Conservation (phyloP, 129 eudicot genomes). For the Pseudognaphalium luteoalbum region DNA sequence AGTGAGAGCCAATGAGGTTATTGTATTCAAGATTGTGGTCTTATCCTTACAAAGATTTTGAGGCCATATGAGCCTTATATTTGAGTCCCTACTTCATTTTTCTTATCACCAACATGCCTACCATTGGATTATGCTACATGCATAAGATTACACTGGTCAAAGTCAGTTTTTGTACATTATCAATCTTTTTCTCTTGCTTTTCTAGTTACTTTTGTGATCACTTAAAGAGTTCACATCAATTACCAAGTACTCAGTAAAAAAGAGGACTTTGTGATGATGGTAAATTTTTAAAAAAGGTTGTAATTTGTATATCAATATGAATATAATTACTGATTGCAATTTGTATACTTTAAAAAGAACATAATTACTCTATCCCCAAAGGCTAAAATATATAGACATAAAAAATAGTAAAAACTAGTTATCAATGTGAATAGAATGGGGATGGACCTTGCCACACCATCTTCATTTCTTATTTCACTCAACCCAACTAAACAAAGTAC, state of each 20-base stretch:
- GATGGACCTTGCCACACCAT: neutral
- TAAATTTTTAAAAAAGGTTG: neutral
- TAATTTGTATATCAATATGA: neutral
- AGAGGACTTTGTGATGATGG: neutral
- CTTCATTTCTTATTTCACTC: neutral
- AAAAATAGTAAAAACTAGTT: no score
- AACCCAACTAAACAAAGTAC: neutral
- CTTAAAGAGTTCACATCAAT: neutral
- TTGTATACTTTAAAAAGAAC: no score
- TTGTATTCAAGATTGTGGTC: constrained; percentile 48
- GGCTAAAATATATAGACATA: no score
- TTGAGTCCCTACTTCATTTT: constrained; percentile 34
- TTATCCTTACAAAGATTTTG: constrained; percentile 59
- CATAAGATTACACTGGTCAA: neutral
- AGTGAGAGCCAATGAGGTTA: constrained; percentile 51
- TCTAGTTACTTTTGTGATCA: neutral
- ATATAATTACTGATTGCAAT: no score
- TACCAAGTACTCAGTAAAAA: neutral
- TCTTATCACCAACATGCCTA: constrained; percentile 51
- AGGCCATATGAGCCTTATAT: constrained; percentile 48
- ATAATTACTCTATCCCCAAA: no score
- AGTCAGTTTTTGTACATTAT: neutral
- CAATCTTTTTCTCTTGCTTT: constrained; percentile 7
- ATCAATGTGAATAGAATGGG: neutral
- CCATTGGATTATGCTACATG: constrained; percentile 32